These are phyloP conservation scores for Geosmithia morbida DNA, from an alignment of 2,329 filamentous ascomycete species.

Conservation along the genomic window DNA sequence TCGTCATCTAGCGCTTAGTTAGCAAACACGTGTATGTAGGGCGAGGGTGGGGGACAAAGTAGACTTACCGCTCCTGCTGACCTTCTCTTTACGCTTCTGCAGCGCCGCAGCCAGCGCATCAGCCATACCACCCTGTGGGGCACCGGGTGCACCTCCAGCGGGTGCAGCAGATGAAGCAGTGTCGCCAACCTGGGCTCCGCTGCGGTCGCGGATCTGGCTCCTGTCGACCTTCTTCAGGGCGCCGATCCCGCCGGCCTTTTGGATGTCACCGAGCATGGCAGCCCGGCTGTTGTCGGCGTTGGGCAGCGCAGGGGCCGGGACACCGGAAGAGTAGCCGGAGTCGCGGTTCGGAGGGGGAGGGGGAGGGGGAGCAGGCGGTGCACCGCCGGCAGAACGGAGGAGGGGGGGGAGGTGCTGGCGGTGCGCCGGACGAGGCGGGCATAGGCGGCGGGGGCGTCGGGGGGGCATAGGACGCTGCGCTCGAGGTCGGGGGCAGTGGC, in stretches of 20 bases:
- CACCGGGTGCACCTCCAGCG: slow-evolving; percentile 4
- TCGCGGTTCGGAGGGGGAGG: slow-evolving; percentile 41
- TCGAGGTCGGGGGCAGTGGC: too few species aligned
- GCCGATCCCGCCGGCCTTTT: slow-evolving; percentile 50
- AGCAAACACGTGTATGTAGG: background rate
- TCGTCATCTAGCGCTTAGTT: slow-evolving; percentile 49
- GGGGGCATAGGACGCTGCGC: too few species aligned
- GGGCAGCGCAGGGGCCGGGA: slow-evolving; percentile 28
- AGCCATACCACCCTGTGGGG: slow-evolving; percentile 56
- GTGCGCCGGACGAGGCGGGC: slow-evolving; percentile 6
- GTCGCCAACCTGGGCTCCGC: slow-evolving; percentile 44
- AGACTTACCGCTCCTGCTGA: slow-evolving; percentile 82
- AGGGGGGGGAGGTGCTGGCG: slow-evolving; percentile 21
- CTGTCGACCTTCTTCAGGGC: slow-evolving; percentile 65
- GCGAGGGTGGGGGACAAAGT: background rate
- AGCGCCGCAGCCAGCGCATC: slow-evolving; percentile 68
- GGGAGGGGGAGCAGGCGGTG: slow-evolving; percentile 15
- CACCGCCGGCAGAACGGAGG: slow-evolving; percentile 17
- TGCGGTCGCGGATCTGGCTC: slow-evolving; percentile 56
- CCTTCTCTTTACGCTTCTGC: slow-evolving; percentile 80
- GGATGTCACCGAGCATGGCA: slow-evolving; percentile 58
- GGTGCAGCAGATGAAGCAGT: slow-evolving; percentile 34
- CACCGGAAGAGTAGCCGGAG: slow-evolving; percentile 41
- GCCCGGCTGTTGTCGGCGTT: slow-evolving; percentile 31
- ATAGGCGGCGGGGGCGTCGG: slow-evolving; percentile 14